phyloP scores from a whole-genome alignment of 2,329 filamentous ascomycete genomes.

The Penicillium sclerotiorum region DNA sequence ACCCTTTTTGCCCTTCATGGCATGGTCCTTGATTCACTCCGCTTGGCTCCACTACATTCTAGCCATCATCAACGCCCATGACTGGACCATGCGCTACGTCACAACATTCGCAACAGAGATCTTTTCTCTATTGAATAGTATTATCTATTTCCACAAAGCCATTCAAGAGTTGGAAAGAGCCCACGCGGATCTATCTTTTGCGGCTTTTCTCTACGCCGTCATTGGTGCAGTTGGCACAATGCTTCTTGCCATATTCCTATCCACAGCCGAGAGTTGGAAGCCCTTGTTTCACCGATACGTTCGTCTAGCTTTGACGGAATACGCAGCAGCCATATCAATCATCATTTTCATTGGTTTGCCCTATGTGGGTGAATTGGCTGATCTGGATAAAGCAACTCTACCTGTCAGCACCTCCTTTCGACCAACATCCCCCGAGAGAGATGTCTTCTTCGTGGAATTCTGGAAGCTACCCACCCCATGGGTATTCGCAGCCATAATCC shows the following conservation, averaged over 20 bases:
- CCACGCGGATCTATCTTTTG: conserved; percentile 59
- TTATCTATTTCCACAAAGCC: conserved; percentile 71
- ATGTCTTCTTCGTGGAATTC: conserved; percentile 63
- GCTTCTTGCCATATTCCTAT: conserved; percentile 63
- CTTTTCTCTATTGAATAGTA: conserved; percentile 67
- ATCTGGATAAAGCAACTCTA: conserved; percentile 61
- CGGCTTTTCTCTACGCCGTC: conserved; percentile 66
- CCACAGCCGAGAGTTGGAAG: conserved; percentile 63
- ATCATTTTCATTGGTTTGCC: conserved; percentile 67
- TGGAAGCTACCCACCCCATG: conserved; percentile 63
- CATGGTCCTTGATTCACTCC: conserved; percentile 67
- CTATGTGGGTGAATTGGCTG: conserved; percentile 61
- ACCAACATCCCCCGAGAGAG: conserved; percentile 59
- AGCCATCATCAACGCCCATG: conserved; percentile 68
- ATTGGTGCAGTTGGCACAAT: conserved; percentile 67
- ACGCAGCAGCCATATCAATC: conserved; percentile 68
- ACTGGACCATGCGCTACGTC: conserved; percentile 72
- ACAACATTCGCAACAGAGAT: conserved; percentile 69
- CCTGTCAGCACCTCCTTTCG: conserved; percentile 59
- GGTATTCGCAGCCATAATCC: conserved; percentile 64
- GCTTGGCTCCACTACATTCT: conserved; percentile 67
- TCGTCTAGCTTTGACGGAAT: conserved; percentile 63
- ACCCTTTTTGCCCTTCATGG: conserved; percentile 67
- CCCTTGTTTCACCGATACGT: conserved; percentile 65
- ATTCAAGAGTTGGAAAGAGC: conserved; percentile 65